Evolutionary conservation across 208 protist genomes (phyloP), one percentile per base, ranked within the genome.

Genomic region (Leishmania arabica): DNA sequence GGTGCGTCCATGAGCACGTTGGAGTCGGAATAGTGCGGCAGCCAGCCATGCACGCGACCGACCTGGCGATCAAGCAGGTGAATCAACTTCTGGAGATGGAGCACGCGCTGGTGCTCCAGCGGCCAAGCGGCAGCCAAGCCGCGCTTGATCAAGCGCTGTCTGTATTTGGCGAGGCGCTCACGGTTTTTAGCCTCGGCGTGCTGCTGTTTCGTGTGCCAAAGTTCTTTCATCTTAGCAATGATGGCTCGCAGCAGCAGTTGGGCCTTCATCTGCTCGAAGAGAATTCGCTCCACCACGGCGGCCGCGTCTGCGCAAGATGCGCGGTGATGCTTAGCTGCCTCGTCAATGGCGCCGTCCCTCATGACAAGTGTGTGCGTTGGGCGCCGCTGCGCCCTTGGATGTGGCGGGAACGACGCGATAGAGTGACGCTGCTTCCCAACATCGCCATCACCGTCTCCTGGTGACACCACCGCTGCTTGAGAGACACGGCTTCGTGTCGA

Each of bases 251-350:
- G 78, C 49, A 97, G 71, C 49, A 91, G 85, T 77, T 96, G 94
- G 45, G 92, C 89, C 65, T 95, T 91, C 83, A 92, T 87, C 83
- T 97, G 92, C 79, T 97, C 91, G 42, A 91, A 91, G 24, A 96
- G 82, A 51, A 96, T 84, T 7, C 68, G 84, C 54, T 96, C 71
- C 51, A 97, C 83, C 77, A 94, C 92, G 15, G 78, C 78, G 21
- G 77, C 85, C 54, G 85, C 84, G 19, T 85, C 91, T 4, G 78
- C 76, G 24, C 62, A 49, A 27, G 73, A 82, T 37, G 54, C 37
- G 19, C 75, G 64, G 73, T 47, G 47, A 53, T 37, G 24, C 62
- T 24, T 80, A 15, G 24, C 62, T 21, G 34, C 19, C 42, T 62
- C 13, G 17, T 73, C 78, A 19, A 51, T 51, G 75, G 13, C 53